phyloP scores from a whole-genome alignment of 1,284 basidiomycete species.

The Wolfiporia cocos region DNA sequence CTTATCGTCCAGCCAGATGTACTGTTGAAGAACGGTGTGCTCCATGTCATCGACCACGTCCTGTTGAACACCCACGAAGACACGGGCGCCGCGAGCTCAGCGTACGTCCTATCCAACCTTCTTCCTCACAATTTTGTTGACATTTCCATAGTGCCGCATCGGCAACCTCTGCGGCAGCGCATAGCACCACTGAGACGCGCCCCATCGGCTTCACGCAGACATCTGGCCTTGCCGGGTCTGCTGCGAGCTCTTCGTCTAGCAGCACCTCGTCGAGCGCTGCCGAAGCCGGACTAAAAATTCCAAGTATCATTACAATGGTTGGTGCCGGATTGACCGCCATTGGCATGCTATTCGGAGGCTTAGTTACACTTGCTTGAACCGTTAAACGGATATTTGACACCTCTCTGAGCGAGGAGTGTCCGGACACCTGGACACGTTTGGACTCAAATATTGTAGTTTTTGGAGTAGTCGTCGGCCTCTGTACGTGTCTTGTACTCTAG shows the following conservation, averaged over 20 bases:
- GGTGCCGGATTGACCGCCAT: no score
- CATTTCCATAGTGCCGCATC: constrained; percentile 5
- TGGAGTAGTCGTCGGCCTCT: no score
- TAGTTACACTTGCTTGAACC: no score
- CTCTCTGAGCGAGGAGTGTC: no score
- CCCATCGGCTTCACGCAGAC: constrained; percentile 11
- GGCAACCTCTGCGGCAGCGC: constrained; percentile 9
- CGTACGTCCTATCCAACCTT: constrained; percentile 30
- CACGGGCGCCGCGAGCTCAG: constrained; percentile 46
- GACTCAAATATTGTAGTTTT: no score
- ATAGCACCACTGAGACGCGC: constrained; percentile 10
- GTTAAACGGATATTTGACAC: no score
- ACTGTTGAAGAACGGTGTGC: constrained; percentile 64
- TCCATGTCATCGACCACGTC: constrained; percentile 65
- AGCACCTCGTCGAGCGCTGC: neutral
- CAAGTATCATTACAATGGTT: no score
- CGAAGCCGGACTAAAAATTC: no score
- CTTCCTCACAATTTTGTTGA: neutral
- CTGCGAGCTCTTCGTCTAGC: neutral
- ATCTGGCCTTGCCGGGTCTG: neutral
- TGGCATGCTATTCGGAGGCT: no score
- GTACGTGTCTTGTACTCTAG: no score
- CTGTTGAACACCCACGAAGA: constrained; percentile 49
- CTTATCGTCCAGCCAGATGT: constrained; percentile 59
- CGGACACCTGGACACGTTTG: no score